phyloP scores from a whole-genome alignment of 208 protist species.

The Trypanosomatidae sp. region DNA sequence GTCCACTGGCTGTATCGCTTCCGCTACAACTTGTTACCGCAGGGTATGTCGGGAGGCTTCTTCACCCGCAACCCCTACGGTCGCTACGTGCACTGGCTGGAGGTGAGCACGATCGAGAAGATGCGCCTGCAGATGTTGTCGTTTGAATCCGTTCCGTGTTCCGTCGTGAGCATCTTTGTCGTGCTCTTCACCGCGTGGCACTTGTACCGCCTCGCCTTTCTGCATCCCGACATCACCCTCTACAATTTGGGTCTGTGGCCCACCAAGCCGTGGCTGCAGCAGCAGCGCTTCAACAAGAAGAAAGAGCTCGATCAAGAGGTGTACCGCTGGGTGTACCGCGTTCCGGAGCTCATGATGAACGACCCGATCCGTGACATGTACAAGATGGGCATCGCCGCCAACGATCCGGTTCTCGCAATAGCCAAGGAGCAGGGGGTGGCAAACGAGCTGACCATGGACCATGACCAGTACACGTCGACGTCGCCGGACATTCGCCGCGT shows the following conservation, averaged over 20 bases:
- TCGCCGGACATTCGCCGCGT: constrained; percentile 51
- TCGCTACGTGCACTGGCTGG: constrained; percentile 84
- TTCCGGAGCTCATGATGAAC: constrained; percentile 62
- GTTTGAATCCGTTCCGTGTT: constrained; percentile 62
- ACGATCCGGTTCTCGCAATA: constrained; percentile 70
- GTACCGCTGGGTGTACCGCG: constrained; percentile 80
- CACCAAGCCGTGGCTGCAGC: constrained; percentile 78
- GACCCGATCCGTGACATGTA: constrained; percentile 64
- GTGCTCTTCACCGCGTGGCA: constrained; percentile 67
- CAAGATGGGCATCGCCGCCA: constrained; percentile 63
- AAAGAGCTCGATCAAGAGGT: constrained; percentile 61
- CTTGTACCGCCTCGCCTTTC: constrained; percentile 62
- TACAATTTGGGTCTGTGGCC: constrained; percentile 75
- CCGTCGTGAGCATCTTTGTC: constrained; percentile 38
- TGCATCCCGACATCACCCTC: constrained; percentile 81
- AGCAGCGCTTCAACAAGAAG: constrained; percentile 87
- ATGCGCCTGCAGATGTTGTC: constrained; percentile 58
- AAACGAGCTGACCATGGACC: constrained; percentile 49
- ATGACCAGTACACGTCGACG: constrained; percentile 36
- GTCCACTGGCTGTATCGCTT: constrained; percentile 85
- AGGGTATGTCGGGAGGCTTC: constrained; percentile 66
- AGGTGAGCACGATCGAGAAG: constrained; percentile 86
- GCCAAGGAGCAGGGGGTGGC: constrained; percentile 64
- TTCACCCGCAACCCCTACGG: constrained; percentile 82
- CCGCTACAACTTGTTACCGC: constrained; percentile 76